Percentiles rank a stretch among this genome's conserved stretches.
phyloP scores from a whole-genome alignment of 2,329 filamentous ascomycete species.

The Colletotrichum noveboracense region DNA sequence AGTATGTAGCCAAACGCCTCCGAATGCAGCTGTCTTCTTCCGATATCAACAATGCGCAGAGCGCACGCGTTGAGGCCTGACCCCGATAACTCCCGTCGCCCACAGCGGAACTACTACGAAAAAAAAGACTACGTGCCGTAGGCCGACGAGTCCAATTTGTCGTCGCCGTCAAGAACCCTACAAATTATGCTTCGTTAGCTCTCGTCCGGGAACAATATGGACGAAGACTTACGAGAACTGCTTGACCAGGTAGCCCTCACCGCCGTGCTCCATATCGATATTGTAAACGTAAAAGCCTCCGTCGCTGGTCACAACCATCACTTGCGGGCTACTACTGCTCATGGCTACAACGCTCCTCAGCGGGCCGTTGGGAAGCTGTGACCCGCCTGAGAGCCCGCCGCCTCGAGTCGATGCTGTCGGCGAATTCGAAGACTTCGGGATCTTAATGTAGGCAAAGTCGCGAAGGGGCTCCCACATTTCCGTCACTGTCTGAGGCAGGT shows the following conservation, averaged over 20 bases:
- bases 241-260: conserved; percentile 89
- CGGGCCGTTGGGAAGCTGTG: conserved; percentile 46
- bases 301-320: conserved; percentile 98
- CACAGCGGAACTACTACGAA: neutral
- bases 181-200: neutral
- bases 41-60: neutral
- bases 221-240: conserved; percentile 80
- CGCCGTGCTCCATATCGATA: conserved; percentile 92
- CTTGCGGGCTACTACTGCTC: conserved; percentile 91
- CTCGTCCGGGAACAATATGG: neutral
- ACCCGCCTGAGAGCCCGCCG: neutral
- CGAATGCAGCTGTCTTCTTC: neutral
- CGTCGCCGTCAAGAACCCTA: conserved; percentile 60
- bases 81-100: neutral
- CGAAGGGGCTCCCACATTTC: conserved; percentile 97
- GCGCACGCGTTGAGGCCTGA: neutral
- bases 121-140: conserved; percentile 38
- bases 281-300: conserved; percentile 95
- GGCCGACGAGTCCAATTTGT: conserved; percentile 56
- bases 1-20: conserved; percentile 1
- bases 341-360: conserved; percentile 94
- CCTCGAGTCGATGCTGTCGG: conserved; percentile 29
- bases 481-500: conserved; percentile 90
- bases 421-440: conserved; percentile 66
- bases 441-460: conserved; percentile 96